These are phyloP conservation scores for Xerocomellus chrysenteron DNA, from an alignment of 768 basidiomycete genomes.

Conservation along the genomic window DNA sequence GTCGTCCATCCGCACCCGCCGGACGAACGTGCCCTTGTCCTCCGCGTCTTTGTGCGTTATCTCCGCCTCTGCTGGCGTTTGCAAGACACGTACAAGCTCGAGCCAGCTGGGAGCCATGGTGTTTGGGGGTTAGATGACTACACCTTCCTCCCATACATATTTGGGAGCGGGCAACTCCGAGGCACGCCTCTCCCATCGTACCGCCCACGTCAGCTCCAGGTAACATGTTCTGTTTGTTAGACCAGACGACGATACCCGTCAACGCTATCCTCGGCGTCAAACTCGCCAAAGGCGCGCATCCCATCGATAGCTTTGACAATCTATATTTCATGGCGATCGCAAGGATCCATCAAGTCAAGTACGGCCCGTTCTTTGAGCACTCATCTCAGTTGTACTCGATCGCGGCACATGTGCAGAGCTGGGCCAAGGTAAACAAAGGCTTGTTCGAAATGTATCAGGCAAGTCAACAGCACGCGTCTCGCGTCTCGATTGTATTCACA, in stretches of 20 bases:
- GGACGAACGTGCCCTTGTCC: slow-evolving; percentile 59
- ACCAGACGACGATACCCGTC: slow-evolving; percentile 63
- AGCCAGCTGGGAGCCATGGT: slow-evolving; percentile 96
- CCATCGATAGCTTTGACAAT: slow-evolving; percentile 45
- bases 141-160: slow-evolving; percentile 83
- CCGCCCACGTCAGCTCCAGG: background rate
- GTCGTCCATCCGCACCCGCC: slow-evolving; percentile 56
- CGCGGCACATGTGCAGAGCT: slow-evolving; percentile 83
- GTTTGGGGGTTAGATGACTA: slow-evolving; percentile 98
- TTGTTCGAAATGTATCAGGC: slow-evolving; percentile 96
- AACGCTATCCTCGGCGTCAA: slow-evolving; percentile 58
- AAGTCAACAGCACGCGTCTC: slow-evolving; percentile 8
- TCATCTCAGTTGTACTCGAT: slow-evolving; percentile 88
- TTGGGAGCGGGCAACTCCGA: slow-evolving; percentile 87
- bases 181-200: slow-evolving; percentile 40
- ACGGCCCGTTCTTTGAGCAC: slow-evolving; percentile 89
- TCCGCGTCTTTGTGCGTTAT: slow-evolving; percentile 77
- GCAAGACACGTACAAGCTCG: slow-evolving; percentile 86
- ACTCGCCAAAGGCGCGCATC: slow-evolving; percentile 32
- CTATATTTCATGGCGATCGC: slow-evolving; percentile 78
- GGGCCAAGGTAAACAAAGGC: slow-evolving; percentile 88
- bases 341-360: slow-evolving; percentile 78
- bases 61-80: slow-evolving; percentile 79
- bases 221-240: slow-evolving; percentile 34
- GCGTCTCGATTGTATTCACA: slow-evolving; percentile 2